Percentiles rank a stretch among this genome's conserved stretches.
Conservation (phyloP, 1,139 yeast genomes). For the Candida smagusa region DNA sequence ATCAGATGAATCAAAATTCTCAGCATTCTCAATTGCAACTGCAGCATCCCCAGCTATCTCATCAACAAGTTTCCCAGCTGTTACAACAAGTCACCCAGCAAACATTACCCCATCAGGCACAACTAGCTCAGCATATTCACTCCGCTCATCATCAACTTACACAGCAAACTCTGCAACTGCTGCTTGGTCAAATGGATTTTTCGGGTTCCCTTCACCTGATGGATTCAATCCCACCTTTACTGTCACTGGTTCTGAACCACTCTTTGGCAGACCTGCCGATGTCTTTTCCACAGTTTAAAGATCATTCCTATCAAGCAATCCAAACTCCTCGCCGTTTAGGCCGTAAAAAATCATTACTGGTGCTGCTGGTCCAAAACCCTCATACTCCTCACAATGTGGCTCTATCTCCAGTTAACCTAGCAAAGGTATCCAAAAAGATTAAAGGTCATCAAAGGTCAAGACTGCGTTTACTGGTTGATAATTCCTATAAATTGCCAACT, state of each 20-base stretch:
- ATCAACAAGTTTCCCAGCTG: too few species aligned
- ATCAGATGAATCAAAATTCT: conserved; percentile 1
- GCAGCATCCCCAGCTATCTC: conserved; percentile 1
- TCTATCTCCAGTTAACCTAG: conserved; percentile 25
- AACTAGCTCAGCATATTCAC: conserved; percentile 28
- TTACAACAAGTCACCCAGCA: too few species aligned
- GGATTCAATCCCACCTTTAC: conserved; percentile 41
- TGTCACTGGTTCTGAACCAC: conserved; percentile 35
- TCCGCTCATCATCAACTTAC: too few species aligned
- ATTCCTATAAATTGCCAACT: conserved; percentile 11
- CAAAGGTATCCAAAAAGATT: conserved; percentile 27
- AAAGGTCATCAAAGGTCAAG: conserved; percentile 42
- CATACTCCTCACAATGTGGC: conserved; percentile 27
- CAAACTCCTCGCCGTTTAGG: conserved; percentile 29
- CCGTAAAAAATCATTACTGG: conserved; percentile 31
- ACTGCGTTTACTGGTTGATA: conserved; percentile 26
- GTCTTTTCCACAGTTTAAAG: conserved; percentile 10
- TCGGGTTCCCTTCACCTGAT: conserved; percentile 29
- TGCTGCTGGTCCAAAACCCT: conserved; percentile 23
- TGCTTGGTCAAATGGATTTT: background rate
- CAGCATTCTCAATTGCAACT: conserved; percentile 1
- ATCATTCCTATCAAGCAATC: conserved; percentile 1
- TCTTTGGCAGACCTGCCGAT: conserved; percentile 34
- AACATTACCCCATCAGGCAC: conserved; percentile 9
- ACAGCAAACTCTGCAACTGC: background rate